These are phyloP conservation scores for Sphaerobolus stellatus DNA, from an alignment of 1,284 basidiomycete genomes.

Conservation along the genomic window DNA sequence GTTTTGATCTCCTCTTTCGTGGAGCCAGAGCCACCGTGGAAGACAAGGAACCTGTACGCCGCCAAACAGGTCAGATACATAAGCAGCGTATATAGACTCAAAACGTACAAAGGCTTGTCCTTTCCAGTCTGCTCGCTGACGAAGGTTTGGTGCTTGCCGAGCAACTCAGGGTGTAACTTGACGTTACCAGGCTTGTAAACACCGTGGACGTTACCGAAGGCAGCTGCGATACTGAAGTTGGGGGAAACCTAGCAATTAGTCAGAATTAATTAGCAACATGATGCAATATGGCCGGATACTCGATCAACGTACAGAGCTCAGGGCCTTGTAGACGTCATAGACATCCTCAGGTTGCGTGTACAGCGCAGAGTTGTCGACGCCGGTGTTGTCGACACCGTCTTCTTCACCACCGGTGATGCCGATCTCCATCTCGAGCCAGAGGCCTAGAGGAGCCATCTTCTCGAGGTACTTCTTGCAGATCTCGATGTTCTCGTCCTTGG, in stretches of 20 bases:
- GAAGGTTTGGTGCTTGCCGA: constrained; percentile 89
- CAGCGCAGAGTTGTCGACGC: constrained; percentile 89
- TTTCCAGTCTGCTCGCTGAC: constrained; percentile 70
- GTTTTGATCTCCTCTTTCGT: constrained; percentile 95
- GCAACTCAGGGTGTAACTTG: constrained; percentile 86
- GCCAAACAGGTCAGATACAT: constrained; percentile 1
- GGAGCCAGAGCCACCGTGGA: constrained; percentile 99
- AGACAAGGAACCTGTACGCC: constrained; percentile 84
- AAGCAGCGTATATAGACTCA: neutral
- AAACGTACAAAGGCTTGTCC: constrained; percentile 77
- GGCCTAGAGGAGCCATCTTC: constrained; percentile 89
- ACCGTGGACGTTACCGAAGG: constrained; percentile 96
- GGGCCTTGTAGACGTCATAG: constrained; percentile 86
- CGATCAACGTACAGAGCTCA: constrained; percentile 61
- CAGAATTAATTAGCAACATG: neutral
- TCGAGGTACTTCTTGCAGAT: constrained; percentile 94
- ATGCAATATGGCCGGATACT: neutral
- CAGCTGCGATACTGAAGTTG: constrained; percentile 96
- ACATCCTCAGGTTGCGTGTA: constrained; percentile 99
- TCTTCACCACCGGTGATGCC: constrained; percentile 99
- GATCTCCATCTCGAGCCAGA: constrained; percentile 99
- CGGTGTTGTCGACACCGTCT: constrained; percentile 96
- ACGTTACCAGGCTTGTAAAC: constrained; percentile 97
- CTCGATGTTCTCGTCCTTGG: constrained; percentile 96
- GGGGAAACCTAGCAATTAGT: constrained; percentile 39